These are phyloP conservation scores for Fusarium pseudonygamai DNA, from an alignment of 2,329 filamentous ascomycete species.

Conservation along the genomic window DNA sequence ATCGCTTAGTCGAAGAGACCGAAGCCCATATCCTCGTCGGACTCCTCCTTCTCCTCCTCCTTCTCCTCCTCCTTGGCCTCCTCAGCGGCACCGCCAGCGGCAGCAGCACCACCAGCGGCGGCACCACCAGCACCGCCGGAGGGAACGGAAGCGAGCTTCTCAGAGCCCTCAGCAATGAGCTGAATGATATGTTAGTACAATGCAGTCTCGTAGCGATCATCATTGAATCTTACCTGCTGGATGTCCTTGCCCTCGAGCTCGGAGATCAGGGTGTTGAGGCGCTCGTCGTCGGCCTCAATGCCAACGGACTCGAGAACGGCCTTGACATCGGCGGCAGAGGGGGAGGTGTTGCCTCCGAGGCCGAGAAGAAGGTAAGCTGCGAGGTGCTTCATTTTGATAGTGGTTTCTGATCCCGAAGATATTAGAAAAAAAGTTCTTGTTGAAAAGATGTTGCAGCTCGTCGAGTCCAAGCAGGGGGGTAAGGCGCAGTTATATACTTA, in stretches of 20 bases:
- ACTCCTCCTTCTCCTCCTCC: slow-evolving; percentile 68
- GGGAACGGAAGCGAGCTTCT: slow-evolving; percentile 98
- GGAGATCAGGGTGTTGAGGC: slow-evolving; percentile 84
- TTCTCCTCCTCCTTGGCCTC: slow-evolving; percentile 85
- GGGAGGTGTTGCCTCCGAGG: slow-evolving; percentile 91
- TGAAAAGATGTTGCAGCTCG: background rate
- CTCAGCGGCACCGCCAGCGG: slow-evolving; percentile 72
- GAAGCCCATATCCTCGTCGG: slow-evolving; percentile 81
- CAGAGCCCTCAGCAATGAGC: slow-evolving; percentile 89
- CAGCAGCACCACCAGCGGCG: slow-evolving; percentile 72
- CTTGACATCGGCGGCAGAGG: slow-evolving; percentile 88
- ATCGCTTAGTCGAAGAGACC: slow-evolving; percentile 77
- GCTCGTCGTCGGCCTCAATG: slow-evolving; percentile 90
- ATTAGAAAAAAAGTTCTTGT: slow-evolving; percentile 34
- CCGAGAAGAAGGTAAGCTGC: slow-evolving; percentile 97
- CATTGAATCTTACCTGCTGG: slow-evolving; percentile 76
- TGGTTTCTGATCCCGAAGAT: slow-evolving; percentile 46
- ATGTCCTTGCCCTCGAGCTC: slow-evolving; percentile 95
- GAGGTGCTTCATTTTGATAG: slow-evolving; percentile 97
- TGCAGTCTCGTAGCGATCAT: background rate
- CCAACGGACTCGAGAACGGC: slow-evolving; percentile 90
- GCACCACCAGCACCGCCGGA: slow-evolving; percentile 85
- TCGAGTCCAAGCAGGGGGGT: background rate
- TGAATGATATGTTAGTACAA: slow-evolving; percentile 52
- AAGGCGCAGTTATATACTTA: slow-evolving; percentile 46